Percentiles rank a stretch among this genome's conserved stretches.
Conservation (phyloP, 2,329 filamentous ascomycete genomes). For the Pseudocercospora cruenta region DNA sequence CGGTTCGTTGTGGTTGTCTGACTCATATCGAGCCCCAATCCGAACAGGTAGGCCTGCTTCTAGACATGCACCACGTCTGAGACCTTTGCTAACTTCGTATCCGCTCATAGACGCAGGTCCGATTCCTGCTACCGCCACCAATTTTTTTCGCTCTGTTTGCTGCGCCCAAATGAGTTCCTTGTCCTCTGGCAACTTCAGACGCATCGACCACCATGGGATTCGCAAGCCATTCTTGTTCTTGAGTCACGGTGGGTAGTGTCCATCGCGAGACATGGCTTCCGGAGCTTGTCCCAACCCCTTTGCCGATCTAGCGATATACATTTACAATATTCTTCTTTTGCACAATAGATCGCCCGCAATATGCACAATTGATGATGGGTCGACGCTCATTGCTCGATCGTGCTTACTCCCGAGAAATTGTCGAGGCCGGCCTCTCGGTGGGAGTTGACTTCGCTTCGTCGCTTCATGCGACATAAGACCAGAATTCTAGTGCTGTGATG, state of each 20-base stretch:
- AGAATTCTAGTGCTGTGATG: not conserved
- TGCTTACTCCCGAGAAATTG: not conserved
- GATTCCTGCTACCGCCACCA: not conserved
- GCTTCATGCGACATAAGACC: no score
- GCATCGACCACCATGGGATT: not conserved
- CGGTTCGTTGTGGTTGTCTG: not conserved
- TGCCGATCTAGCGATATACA: not conserved
- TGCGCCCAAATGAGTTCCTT: not conserved
- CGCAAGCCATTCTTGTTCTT: not conserved
- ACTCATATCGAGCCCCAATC: no score
- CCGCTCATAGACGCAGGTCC: not conserved
- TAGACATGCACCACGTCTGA: no score
- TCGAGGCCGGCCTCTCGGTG: not conserved
- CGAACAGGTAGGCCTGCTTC: no score
- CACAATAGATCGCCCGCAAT: not conserved
- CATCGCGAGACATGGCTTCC: not conserved
- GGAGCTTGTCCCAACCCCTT: not conserved
- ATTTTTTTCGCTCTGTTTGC: not conserved
- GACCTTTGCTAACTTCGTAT: no score
- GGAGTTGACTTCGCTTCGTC: no score
- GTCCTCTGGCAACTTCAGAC: no score
- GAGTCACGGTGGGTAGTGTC: no score
- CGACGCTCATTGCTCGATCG: not conserved
- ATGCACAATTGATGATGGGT: not conserved
- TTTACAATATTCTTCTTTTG: not conserved